These are phyloP conservation scores for Pouteria glomerata DNA, from an alignment of 148 eudicot genomes.

Conservation along the genomic window DNA sequence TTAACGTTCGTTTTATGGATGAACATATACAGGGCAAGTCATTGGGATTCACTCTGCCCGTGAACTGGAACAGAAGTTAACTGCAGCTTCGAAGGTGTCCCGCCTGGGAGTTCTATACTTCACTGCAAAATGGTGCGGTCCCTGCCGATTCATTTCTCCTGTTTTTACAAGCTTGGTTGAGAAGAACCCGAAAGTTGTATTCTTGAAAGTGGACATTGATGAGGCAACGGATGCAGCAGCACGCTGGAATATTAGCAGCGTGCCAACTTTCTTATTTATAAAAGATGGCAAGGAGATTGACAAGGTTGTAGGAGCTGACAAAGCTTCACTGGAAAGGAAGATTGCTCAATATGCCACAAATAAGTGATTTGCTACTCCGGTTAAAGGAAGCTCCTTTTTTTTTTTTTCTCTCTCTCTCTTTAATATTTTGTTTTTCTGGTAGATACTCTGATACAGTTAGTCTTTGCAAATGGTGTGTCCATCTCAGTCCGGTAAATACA, in stretches of 20 bases:
- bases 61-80: conserved; percentile 42
- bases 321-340: conserved; percentile 48
- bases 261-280: conserved; percentile 53
- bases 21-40: conserved; percentile 50
- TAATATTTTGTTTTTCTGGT: no score
- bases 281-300: conserved; percentile 57
- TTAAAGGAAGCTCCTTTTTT: no score
- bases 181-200: conserved; percentile 43
- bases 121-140: conserved; percentile 82
- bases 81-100: conserved; percentile 39
- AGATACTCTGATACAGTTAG: no score
- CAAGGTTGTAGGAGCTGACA: conserved; percentile 55
- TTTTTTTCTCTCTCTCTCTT: no score
- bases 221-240: conserved; percentile 56
- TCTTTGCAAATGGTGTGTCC: no score
- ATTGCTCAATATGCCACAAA: conserved; percentile 45
- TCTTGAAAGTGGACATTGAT: conserved; percentile 61
- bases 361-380: no score
- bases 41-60: conserved; percentile 32
- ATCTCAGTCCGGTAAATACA: no score
- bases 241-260: conserved; percentile 50
- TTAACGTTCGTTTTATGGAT: no score
- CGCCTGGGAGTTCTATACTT: conserved; percentile 56
- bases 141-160: conserved; percentile 58
- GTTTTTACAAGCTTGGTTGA: conserved; percentile 42